These are phyloP conservation scores for Candolleomyces aberdarensis DNA, from an alignment of 768 basidiomycete species.

Conservation along the genomic window DNA sequence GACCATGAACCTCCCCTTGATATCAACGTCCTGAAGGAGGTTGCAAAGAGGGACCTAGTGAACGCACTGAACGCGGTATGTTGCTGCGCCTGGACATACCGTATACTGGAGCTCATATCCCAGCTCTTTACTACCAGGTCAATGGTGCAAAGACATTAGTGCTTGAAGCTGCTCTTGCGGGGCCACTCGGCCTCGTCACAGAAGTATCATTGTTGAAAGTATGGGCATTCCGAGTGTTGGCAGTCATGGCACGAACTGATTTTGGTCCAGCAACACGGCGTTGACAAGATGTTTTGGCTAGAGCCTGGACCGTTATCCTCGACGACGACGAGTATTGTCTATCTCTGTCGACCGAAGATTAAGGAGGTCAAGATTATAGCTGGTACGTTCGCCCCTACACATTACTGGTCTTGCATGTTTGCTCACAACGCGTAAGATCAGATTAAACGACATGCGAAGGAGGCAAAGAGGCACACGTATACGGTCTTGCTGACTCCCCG, in stretches of 20 bases:
- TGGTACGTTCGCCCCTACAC: slow-evolving; percentile 49
- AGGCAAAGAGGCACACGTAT: slow-evolving; percentile 77
- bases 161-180: slow-evolving; percentile 81
- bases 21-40: slow-evolving; percentile 67
- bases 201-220: slow-evolving; percentile 94
- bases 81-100: slow-evolving; percentile 9
- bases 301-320: slow-evolving; percentile 84
- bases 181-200: slow-evolving; percentile 91
- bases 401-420: not conserved
- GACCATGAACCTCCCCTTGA: slow-evolving; percentile 44
- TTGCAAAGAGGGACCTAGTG: slow-evolving; percentile 73
- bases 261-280: slow-evolving; percentile 84
- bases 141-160: slow-evolving; percentile 96
- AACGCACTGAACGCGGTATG: slow-evolving; percentile 81
- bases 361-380: slow-evolving; percentile 87
- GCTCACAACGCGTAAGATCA: slow-evolving; percentile 63
- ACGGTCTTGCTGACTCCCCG: slow-evolving; percentile 88
- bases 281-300: slow-evolving; percentile 99
- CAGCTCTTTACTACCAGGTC: slow-evolving; percentile 44
- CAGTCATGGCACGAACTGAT: not conserved
- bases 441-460: slow-evolving; percentile 74
- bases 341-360: slow-evolving; percentile 86
- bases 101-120: not conserved
- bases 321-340: slow-evolving; percentile 85
- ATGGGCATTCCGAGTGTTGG: not conserved